Evolutionary conservation across 2,329 filamentous ascomycete species (phyloP).

Genomic region (Cryoendolithus antarcticus): DNA sequence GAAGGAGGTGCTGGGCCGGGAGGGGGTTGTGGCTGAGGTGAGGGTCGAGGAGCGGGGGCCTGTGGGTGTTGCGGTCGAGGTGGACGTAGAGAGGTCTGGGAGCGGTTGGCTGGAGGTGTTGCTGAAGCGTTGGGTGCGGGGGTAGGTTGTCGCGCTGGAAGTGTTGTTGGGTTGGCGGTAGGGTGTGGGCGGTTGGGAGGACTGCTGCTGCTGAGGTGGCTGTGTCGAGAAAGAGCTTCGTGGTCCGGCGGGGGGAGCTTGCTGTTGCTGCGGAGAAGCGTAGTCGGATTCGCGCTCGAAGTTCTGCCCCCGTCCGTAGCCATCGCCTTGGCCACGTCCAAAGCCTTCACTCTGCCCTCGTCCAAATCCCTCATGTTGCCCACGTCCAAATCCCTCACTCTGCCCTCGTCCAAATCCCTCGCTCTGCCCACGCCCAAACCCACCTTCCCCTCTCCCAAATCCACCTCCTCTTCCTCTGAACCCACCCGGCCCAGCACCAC

Average conservation of each 20-base stretch:
- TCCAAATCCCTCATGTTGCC: not conserved
- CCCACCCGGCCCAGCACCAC: constrained; percentile 7
- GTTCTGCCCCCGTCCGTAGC: constrained; percentile 5
- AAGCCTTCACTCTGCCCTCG: constrained; percentile 7
- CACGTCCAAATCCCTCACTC: too few relatives aligned
- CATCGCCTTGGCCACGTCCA: constrained; percentile 3
- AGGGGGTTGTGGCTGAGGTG: constrained; percentile 14
- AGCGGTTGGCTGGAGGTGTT: constrained; percentile 17
- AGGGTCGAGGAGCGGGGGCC: constrained; percentile 8
- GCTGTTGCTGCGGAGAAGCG: constrained; percentile 2
- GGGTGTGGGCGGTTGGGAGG: constrained; percentile 20
- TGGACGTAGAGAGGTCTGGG: constrained; percentile 8
- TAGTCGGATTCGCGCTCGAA: constrained; percentile 2
- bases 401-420: too few relatives aligned
- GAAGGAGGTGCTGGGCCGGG: constrained; percentile 6
- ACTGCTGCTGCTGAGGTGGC: constrained; percentile 7
- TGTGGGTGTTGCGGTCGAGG: constrained; percentile 4
- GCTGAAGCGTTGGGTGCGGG: constrained; percentile 33
- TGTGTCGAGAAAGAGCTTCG: constrained; percentile 17
- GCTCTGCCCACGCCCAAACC: constrained; percentile 1
- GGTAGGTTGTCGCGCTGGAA: constrained; percentile 33
- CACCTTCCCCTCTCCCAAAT: constrained; percentile 1
- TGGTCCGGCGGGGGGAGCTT: constrained; percentile 21
- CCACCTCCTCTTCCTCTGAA: not conserved
- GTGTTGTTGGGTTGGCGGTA: constrained; percentile 30